Percentiles rank a stretch among this genome's conserved stretches.
Evolutionary conservation across 2,329 filamentous ascomycete species (phyloP).

Genomic region (Tolypocladium sp.): DNA sequence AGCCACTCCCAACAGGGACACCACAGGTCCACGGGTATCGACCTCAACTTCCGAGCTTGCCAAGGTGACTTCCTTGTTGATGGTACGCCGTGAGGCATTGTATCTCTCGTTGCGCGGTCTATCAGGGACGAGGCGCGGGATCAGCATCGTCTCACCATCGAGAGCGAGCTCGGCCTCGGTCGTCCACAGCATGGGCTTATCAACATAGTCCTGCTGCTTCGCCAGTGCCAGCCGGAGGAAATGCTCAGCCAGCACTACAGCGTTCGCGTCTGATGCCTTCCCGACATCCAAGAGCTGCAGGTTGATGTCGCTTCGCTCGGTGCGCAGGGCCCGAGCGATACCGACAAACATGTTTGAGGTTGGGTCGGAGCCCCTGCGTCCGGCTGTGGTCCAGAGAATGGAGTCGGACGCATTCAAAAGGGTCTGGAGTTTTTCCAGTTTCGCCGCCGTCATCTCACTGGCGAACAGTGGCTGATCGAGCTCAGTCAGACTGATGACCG

Average conservation of each 20-base stretch:
- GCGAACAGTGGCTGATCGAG: not conserved
- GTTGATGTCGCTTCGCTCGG: not conserved
- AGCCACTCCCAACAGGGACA: not conserved
- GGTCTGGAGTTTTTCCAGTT: not conserved
- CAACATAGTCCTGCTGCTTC: not conserved
- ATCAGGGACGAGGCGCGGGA: not conserved
- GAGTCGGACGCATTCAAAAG: not conserved
- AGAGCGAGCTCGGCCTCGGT: not conserved
- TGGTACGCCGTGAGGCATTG: not conserved
- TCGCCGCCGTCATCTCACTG: not conserved
- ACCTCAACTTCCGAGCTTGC: not conserved
- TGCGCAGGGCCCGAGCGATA: not conserved
- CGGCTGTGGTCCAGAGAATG: not conserved
- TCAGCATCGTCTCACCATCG: not conserved
- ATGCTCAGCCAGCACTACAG: not conserved
- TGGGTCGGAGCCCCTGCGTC: not conserved
- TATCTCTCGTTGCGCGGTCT: not conserved
- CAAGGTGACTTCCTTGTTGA: not conserved
- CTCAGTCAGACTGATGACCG: not conserved
- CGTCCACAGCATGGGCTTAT: not conserved
- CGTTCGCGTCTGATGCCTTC: not conserved
- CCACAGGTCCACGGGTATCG: not conserved
- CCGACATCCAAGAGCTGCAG: not conserved
- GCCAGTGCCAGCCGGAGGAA: not conserved
- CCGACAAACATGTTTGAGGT: not conserved